Evolutionary conservation across 306 rosid species (phyloP).

Genomic region (Inga leiocalycina): DNA sequence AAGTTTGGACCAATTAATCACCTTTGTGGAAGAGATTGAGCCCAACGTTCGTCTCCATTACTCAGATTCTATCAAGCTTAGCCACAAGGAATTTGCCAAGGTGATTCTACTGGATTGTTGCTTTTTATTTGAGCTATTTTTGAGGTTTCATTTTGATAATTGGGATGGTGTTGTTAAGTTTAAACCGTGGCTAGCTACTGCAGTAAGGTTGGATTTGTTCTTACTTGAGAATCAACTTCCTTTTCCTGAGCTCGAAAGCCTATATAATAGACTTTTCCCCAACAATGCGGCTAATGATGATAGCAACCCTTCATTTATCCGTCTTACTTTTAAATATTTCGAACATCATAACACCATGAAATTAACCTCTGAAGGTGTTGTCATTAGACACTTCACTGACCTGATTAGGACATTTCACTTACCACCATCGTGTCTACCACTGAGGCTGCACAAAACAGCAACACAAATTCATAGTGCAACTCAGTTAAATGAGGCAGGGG

Average conservation of each 20-base stretch:
- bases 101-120: slow-evolving; percentile 18
- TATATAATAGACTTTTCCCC: background rate
- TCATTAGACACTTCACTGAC: background rate
- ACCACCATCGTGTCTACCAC: background rate
- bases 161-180: background rate
- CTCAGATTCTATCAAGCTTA: background rate
- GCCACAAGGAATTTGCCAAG: slow-evolving; percentile 4
- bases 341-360: background rate
- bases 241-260: background rate
- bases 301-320: background rate
- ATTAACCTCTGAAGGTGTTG: too few relatives aligned
- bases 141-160: background rate
- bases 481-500: background rate
- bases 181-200: slow-evolving; percentile 10
- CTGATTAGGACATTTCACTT: background rate
- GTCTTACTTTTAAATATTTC: background rate
- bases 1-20: too few relatives aligned
- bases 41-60: background rate
- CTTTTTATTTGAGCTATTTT: slow-evolving; percentile 18
- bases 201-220: slow-evolving; percentile 13
- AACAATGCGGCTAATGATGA: accelerated
- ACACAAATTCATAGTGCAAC: background rate
- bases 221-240: slow-evolving; percentile 11
- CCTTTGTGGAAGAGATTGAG: background rate
- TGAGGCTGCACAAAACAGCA: background rate